phyloP scores from a whole-genome alignment of 331 rosid species.

The Malus hybrid region DNA sequence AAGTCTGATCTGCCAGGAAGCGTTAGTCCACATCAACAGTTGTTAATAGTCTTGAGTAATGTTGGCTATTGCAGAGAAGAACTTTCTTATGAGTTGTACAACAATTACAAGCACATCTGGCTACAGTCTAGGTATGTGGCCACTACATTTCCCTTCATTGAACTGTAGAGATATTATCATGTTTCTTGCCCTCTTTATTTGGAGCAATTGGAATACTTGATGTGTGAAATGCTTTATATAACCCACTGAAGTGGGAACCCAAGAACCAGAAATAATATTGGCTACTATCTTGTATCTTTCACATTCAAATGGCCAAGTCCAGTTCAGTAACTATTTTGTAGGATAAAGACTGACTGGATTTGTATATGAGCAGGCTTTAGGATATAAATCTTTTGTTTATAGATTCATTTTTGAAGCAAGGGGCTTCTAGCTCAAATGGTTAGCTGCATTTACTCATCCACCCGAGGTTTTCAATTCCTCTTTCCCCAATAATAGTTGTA shows the following conservation, averaged over 20 bases:
- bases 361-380: background rate
- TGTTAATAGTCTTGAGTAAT: slow-evolving; percentile 83
- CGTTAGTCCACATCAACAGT: slow-evolving; percentile 67
- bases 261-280: background rate
- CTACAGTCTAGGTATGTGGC: slow-evolving; percentile 62
- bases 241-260: background rate
- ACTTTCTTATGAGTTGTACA: slow-evolving; percentile 74
- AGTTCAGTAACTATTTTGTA: background rate
- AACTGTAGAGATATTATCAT: background rate
- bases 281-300: background rate
- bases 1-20: slow-evolving; percentile 54
- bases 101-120: slow-evolving; percentile 81
- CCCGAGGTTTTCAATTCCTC: background rate
- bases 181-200: background rate
- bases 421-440: background rate
- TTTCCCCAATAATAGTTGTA: background rate
- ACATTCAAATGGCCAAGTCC: background rate
- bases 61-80: slow-evolving; percentile 95
- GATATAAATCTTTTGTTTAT: background rate
- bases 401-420: background rate
- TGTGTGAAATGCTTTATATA: background rate
- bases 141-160: background rate
- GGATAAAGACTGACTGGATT: background rate
- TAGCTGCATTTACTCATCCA: background rate
- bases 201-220: background rate